Conservation (phyloP, 768 basidiomycete genomes). For the Daedaleopsis nitida region DNA sequence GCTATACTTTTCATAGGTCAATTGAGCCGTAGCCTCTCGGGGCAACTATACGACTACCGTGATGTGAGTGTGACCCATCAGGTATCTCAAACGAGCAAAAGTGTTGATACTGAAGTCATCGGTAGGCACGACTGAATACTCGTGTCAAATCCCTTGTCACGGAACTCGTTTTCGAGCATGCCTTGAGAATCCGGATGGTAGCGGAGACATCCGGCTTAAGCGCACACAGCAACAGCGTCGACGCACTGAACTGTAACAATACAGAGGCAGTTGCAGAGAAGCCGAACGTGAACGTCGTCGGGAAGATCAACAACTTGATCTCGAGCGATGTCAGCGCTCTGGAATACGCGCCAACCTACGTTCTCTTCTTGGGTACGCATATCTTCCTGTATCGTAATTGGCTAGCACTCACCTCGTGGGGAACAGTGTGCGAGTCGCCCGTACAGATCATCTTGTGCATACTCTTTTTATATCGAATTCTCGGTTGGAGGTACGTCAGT, state of each 20-base stretch:
- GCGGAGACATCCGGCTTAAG: conserved; percentile 34
- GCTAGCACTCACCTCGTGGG: conserved; percentile 32
- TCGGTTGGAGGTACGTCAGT: conserved; percentile 50
- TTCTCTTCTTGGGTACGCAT: conserved; percentile 32
- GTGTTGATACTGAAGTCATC: background rate
- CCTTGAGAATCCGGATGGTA: conserved; percentile 64
- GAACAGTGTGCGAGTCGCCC: conserved; percentile 27
- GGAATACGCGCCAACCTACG: background rate
- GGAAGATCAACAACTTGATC: conserved; percentile 78
- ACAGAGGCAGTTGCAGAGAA: conserved; percentile 2
- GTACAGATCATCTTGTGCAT: conserved; percentile 42
- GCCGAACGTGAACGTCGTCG: conserved; percentile 53
- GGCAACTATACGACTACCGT: conserved; percentile 45
- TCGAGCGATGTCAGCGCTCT: conserved; percentile 54
- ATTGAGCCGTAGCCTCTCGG: conserved; percentile 35
- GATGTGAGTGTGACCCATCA: conserved; percentile 11
- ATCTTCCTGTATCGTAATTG: conserved; percentile 41
- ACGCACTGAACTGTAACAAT: background rate
- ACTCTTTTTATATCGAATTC: conserved; percentile 44
- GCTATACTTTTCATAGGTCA: conserved; percentile 36
- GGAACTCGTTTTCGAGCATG: conserved; percentile 55
- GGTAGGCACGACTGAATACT: conserved; percentile 45
- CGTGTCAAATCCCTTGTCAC: conserved; percentile 54
- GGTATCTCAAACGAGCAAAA: too few relatives aligned
- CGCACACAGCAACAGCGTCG: conserved; percentile 13